A percentile compares a stretch with the other conserved stretches of the same genome.
These are phyloP conservation scores for Penicillium nucicola DNA, from an alignment of 495 filamentous ascomycete species.

Conservation along the genomic window DNA sequence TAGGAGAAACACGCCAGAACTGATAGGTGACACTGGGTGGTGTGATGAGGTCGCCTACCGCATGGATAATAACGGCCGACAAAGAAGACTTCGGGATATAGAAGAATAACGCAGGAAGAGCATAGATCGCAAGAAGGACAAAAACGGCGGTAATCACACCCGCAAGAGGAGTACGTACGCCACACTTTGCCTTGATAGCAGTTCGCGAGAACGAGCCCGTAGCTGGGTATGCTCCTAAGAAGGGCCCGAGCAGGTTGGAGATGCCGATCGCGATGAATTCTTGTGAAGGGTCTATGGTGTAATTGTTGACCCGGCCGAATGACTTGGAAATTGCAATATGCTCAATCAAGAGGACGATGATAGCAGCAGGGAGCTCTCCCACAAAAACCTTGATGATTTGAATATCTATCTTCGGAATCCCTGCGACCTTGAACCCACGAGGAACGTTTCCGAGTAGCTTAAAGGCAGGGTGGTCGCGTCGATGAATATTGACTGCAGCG, in stretches of 20 bases:
- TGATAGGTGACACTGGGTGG: constrained; percentile 86
- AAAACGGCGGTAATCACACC: constrained; percentile 84
- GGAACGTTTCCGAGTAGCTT: constrained; percentile 72
- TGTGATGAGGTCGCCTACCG: constrained; percentile 89
- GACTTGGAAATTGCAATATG: constrained; percentile 96
- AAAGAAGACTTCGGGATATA: constrained; percentile 83
- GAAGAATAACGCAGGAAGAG: constrained; percentile 86
- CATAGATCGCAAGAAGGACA: constrained; percentile 92
- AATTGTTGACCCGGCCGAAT: constrained; percentile 92
- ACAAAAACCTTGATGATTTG: constrained; percentile 59
- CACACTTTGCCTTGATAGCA: constrained; percentile 94
- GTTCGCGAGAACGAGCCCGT: constrained; percentile 95
- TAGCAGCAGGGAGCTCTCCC: constrained; percentile 63
- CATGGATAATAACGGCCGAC: constrained; percentile 94
- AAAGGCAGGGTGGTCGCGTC: constrained; percentile 50
- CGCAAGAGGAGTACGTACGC: constrained; percentile 85
- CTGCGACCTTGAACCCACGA: constrained; percentile 73
- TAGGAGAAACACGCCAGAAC: constrained; percentile 89
- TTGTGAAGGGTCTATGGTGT: constrained; percentile 93
- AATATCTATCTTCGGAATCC: constrained; percentile 61
- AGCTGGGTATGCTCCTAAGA: constrained; percentile 87
- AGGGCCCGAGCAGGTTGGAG: constrained; percentile 84
- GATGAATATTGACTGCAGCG: constrained; percentile 67
- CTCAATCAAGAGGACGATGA: constrained; percentile 91
- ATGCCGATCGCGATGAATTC: constrained; percentile 93